Percentiles rank a stretch among this genome's conserved stretches.
Evolutionary conservation across 805 yeast genomes (phyloP).

Genomic region (Candida maesae): DNA sequence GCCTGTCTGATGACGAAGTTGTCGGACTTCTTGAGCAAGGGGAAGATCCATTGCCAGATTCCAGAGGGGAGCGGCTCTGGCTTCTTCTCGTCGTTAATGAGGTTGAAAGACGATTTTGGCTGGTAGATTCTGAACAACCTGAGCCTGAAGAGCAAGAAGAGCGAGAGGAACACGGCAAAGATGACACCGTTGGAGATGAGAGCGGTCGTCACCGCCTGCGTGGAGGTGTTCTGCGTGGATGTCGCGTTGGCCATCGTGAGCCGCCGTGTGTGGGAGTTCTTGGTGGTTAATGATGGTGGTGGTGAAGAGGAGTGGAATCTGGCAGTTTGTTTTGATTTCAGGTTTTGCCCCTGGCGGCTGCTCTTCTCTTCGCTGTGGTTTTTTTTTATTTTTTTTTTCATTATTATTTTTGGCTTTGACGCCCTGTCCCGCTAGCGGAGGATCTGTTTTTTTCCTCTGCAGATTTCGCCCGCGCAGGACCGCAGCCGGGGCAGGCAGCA

Average conservation of each 20-base stretch:
- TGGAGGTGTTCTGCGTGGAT: conserved; percentile 43
- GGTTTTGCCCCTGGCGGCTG: too few species aligned
- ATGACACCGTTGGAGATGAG: conserved; percentile 63
- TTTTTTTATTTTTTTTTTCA: background rate
- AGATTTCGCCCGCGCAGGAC: too few species aligned
- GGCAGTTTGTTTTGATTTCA: background rate
- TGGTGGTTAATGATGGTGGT: background rate
- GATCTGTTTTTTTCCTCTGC: too few species aligned
- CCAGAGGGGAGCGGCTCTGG: conserved; percentile 76
- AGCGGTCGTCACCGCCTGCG: conserved; percentile 72
- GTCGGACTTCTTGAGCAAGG: conserved; percentile 63
- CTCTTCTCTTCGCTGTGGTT: too few species aligned
- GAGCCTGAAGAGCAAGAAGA: conserved; percentile 64
- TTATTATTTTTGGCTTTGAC: too few species aligned
- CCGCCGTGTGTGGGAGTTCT: background rate
- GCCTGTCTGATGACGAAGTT: conserved; percentile 78
- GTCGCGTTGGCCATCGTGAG: conserved; percentile 15
- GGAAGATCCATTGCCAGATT: conserved; percentile 63
- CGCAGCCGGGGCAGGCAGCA: too few species aligned
- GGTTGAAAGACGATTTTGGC: conserved; percentile 67
- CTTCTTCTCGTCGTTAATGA: conserved; percentile 54
- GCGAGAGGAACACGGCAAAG: conserved; percentile 55
- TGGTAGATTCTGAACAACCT: conserved; percentile 72
- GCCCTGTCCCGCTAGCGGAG: too few species aligned
- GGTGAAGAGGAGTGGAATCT: background rate